Percentiles rank a stretch among this genome's conserved stretches.
phyloP scores from a whole-genome alignment of 352 stramenopile genomes.

The Thalassiosira hispida region DNA sequence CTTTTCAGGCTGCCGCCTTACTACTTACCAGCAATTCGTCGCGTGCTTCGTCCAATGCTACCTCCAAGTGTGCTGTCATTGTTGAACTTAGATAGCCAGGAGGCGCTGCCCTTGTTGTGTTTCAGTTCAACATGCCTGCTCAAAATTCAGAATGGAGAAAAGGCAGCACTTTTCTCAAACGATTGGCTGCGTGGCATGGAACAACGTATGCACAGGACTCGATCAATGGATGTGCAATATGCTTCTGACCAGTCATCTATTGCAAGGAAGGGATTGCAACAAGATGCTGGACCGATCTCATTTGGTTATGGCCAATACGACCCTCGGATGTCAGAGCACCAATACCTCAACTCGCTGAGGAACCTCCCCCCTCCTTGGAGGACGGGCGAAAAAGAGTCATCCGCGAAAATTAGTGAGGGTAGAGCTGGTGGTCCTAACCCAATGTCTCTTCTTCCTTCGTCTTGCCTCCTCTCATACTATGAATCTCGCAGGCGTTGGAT shows the following conservation, averaged over 20 bases:
- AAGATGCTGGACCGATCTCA: slow-evolving; percentile 13
- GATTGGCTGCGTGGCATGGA: slow-evolving; percentile 70
- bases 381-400: slow-evolving; percentile 22
- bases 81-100: slow-evolving; percentile 51
- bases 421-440: slow-evolving; percentile 13
- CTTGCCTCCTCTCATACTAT: slow-evolving; percentile 77
- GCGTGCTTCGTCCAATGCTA: slow-evolving; percentile 63
- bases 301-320: slow-evolving; percentile 76
- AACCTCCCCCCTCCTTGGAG: slow-evolving; percentile 70
- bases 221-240: slow-evolving; percentile 35
- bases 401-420: slow-evolving; percentile 4
- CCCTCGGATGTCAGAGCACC: slow-evolving; percentile 49
- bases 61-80: slow-evolving; percentile 57
- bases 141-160: slow-evolving; percentile 75
- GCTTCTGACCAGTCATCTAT: slow-evolving; percentile 20
- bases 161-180: slow-evolving; percentile 56
- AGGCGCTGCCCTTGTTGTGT: slow-evolving; percentile 55
- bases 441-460: slow-evolving; percentile 54
- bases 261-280: slow-evolving; percentile 9
- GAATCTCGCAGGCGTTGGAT: slow-evolving; percentile 76
- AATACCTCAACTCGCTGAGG: slow-evolving; percentile 60
- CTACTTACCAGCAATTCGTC: slow-evolving; percentile 67
- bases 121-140: slow-evolving; percentile 68
- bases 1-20: slow-evolving; percentile 75
- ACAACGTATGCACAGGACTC: slow-evolving; percentile 28